A percentile compares a stretch with the other conserved stretches of the same genome.
These are phyloP conservation scores for Cadophora gregata DNA, from an alignment of 2,329 filamentous ascomycete genomes.

Conservation along the genomic window DNA sequence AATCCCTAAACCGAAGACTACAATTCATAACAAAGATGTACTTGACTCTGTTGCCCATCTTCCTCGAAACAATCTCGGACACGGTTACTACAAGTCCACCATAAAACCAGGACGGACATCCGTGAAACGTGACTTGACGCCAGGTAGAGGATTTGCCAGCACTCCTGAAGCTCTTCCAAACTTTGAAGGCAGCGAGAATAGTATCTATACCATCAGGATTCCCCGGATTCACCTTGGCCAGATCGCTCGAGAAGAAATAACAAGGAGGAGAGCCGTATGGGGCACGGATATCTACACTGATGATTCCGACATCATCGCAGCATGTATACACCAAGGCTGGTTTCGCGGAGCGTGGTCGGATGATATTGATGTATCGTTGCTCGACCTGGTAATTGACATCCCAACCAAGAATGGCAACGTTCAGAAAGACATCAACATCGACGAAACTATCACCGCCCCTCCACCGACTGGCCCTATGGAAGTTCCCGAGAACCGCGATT, in stretches of 20 bases:
- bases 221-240: conserved; percentile 77
- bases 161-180: conserved; percentile 62
- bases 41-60: conserved; percentile 73
- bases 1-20: conserved; percentile 67
- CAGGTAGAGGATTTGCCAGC: conserved; percentile 37
- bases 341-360: conserved; percentile 87
- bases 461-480: conserved; percentile 66
- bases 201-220: conserved; percentile 87
- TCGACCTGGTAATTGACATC: conserved; percentile 59
- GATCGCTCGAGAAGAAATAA: conserved; percentile 80
- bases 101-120: conserved; percentile 57
- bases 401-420: conserved; percentile 22
- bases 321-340: conserved; percentile 92
- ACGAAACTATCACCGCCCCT: conserved; percentile 53
- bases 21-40: conserved; percentile 72
- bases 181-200: conserved; percentile 77
- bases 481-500: conserved; percentile 72
- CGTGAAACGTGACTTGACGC: conserved; percentile 53
- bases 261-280: conserved; percentile 81
- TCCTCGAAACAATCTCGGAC: conserved; percentile 82
- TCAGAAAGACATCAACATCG: conserved; percentile 42
- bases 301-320: conserved; percentile 91
- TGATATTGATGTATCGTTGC: conserved; percentile 72
- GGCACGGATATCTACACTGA: conserved; percentile 95
- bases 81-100: conserved; percentile 77